Percentiles rank a stretch among this genome's conserved stretches.
Conservation (phyloP, 768 basidiomycete genomes). For the Fomitopsis pulvina region DNA sequence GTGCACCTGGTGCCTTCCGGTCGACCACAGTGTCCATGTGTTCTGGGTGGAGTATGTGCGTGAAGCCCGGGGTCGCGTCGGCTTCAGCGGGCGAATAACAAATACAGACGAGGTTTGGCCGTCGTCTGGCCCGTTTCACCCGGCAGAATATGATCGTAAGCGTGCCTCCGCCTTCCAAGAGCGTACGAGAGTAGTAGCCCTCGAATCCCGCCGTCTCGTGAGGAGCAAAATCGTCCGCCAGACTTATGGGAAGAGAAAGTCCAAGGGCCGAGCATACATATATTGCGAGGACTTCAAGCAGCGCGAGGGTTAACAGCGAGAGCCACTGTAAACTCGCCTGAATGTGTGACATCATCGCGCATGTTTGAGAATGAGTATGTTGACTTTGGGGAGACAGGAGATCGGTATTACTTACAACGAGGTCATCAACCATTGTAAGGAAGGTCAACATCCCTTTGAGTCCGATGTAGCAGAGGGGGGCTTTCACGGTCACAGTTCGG, state of each 20-base stretch:
- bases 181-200: slow-evolving; percentile 20
- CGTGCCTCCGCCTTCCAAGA: slow-evolving; percentile 17
- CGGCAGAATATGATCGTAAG: slow-evolving; percentile 22
- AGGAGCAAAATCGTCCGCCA: slow-evolving; percentile 18
- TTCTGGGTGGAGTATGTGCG: slow-evolving; percentile 18
- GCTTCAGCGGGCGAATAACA: slow-evolving; percentile 8
- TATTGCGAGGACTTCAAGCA: not conserved
- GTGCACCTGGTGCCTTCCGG: not conserved
- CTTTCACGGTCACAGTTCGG: too few species aligned
- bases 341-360: too few species aligned
- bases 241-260: too few species aligned
- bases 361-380: too few species aligned
- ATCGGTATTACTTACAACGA: too few species aligned
- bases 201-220: slow-evolving; percentile 17
- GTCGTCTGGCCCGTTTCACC: slow-evolving; percentile 16
- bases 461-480: too few species aligned
- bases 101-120: slow-evolving; percentile 16
- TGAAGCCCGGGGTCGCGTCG: slow-evolving; percentile 9
- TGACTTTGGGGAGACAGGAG: too few species aligned
- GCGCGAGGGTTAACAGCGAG: not conserved
- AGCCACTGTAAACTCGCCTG: not conserved
- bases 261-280: not conserved
- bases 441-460: too few species aligned
- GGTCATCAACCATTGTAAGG: too few species aligned
- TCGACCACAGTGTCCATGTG: slow-evolving; percentile 4